These are phyloP conservation scores for Naganishia antarctica DNA, from an alignment of 768 basidiomycete genomes.

Conservation along the genomic window DNA sequence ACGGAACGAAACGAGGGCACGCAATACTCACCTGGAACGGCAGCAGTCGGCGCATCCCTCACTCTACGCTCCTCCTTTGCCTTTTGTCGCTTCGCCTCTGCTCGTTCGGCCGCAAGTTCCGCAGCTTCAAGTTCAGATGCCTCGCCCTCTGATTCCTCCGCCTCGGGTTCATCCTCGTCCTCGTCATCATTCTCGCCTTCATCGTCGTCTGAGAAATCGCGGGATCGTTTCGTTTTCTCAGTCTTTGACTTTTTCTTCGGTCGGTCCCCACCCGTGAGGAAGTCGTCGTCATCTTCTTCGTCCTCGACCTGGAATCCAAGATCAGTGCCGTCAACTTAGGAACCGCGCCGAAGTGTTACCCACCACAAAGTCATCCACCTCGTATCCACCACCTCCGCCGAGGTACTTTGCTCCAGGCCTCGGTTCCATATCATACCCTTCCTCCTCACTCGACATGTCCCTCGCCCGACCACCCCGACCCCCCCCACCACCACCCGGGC, in stretches of 20 bases:
- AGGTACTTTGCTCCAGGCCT: conserved; percentile 8
- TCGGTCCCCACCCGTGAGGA: conserved; percentile 14
- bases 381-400: conserved; percentile 39
- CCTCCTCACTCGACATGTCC: conserved; percentile 10
- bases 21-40: conserved; percentile 4
- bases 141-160: conserved; percentile 42
- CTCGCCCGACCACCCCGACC: conserved; percentile 16
- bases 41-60: conserved; percentile 1
- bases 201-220: conserved; percentile 22
- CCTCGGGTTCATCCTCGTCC: conserved; percentile 35
- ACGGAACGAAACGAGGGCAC: background rate
- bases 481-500: background rate
- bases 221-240: background rate
- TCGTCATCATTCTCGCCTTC: conserved; percentile 27
- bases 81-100: conserved; percentile 20
- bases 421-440: conserved; percentile 13
- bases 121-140: conserved; percentile 39
- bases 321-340: too few species aligned
- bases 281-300: conserved; percentile 9
- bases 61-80: conserved; percentile 10
- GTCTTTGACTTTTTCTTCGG: conserved; percentile 32
- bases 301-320: conserved; percentile 38
- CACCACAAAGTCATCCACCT: conserved; percentile 47
- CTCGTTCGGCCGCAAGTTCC: conserved; percentile 36
- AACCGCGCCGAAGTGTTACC: conserved; percentile 22